Evolutionary conservation across 2,329 filamentous ascomycete genomes (phyloP).

Genomic region (Fusarium tricinctum): DNA sequence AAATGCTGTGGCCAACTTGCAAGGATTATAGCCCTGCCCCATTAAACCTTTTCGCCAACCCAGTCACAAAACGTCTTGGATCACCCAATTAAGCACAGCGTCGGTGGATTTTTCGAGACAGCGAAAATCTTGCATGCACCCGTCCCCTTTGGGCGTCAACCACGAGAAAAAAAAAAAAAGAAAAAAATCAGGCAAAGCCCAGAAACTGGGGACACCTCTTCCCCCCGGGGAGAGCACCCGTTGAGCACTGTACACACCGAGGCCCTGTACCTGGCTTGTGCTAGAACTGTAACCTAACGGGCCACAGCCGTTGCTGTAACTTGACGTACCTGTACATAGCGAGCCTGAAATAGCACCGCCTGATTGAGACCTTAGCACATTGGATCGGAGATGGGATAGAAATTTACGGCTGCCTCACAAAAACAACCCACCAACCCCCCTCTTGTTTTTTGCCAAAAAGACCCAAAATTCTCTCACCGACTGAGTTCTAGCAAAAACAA

Average conservation of each 20-base stretch:
- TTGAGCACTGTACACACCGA: constrained; percentile 15
- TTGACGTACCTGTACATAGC: constrained; percentile 2
- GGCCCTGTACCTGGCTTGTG: constrained; percentile 14
- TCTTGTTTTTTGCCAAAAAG: constrained; percentile 7
- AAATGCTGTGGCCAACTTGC: constrained; percentile 41
- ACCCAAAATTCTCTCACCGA: constrained; percentile 49
- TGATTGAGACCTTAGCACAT: constrained; percentile 43
- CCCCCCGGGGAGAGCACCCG: constrained; percentile 14
- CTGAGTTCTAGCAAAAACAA: constrained; percentile 26
- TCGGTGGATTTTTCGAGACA: constrained; percentile 27
- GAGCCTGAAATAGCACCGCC: constrained; percentile 29
- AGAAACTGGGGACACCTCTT: constrained; percentile 14
- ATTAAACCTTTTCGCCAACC: constrained; percentile 25
- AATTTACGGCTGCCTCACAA: constrained; percentile 29
- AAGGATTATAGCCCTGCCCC: constrained; percentile 45
- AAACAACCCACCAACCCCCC: constrained; percentile 34
- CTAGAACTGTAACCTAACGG: constrained; percentile 15
- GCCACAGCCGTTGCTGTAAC: background rate
- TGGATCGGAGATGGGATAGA: constrained; percentile 30
- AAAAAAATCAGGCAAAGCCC: constrained; percentile 12
- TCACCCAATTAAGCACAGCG: constrained; percentile 33
- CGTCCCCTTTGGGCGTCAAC: constrained; percentile 28
- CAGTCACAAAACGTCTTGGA: constrained; percentile 7
- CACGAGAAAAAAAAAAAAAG: background rate
- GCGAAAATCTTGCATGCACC: constrained; percentile 28